A percentile compares a stretch with the other conserved stretches of the same genome.
Evolutionary conservation across 106 monocot species (phyloP).

Genomic region (Dioscorea alata): DNA sequence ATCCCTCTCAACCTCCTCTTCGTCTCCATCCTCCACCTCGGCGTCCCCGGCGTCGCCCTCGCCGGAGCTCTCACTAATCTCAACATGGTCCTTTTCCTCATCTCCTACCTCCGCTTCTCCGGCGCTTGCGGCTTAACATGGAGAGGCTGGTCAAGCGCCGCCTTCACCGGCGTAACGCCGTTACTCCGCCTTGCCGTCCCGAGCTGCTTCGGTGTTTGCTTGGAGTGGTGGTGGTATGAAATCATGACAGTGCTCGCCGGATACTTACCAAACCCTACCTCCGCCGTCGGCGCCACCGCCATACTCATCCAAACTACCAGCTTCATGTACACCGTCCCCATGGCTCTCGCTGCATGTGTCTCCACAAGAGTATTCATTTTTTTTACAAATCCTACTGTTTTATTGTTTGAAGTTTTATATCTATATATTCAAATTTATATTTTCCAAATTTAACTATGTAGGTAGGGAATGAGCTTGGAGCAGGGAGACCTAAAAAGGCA

Average conservation of each 20-base stretch:
- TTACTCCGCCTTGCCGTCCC: conserved; percentile 71
- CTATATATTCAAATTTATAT: neutral
- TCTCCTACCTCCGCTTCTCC: conserved; percentile 48
- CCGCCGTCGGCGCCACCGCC: conserved; percentile 69
- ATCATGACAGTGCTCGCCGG: conserved; percentile 88
- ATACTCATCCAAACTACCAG: conserved; percentile 95
- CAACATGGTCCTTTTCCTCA: conserved; percentile 71
- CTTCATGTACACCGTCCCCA: conserved; percentile 90
- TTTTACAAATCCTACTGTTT: neutral
- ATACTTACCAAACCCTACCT: conserved; percentile 70
- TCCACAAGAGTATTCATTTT: conserved; percentile 52
- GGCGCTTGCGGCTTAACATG: conserved; percentile 46
- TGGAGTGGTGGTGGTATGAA: conserved; percentile 99
- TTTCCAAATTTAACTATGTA: neutral
- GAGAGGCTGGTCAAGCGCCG: conserved; percentile 48
- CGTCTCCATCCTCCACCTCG: neutral
- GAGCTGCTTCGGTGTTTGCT: conserved; percentile 73
- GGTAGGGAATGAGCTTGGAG: conserved; percentile 8
- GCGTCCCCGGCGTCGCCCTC: conserved; percentile 73
- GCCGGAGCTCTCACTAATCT: conserved; percentile 62
- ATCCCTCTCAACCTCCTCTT: conserved; percentile 1
- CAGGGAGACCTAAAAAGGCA: neutral
- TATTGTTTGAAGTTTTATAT: neutral
- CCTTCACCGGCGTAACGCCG: conserved; percentile 22
- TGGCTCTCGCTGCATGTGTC: conserved; percentile 83